Evolutionary conservation across 352 stramenopile species (phyloP).

Genomic region (Globisporangium uncinulatum): DNA sequence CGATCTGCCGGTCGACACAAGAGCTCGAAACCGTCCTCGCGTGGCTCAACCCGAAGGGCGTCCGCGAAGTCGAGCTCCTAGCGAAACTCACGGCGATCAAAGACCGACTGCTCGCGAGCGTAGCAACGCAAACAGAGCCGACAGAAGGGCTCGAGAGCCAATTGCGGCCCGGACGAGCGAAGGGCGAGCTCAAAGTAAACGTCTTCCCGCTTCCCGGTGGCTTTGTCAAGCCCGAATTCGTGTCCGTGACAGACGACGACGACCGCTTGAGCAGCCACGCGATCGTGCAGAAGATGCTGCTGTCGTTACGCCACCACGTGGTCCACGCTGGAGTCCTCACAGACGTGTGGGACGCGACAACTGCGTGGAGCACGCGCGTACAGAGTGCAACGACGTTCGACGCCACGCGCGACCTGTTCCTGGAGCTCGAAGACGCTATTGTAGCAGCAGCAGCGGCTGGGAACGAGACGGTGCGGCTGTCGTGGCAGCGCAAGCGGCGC

Average conservation of each 20-base stretch:
- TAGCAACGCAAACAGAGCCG: slow-evolving; percentile 3
- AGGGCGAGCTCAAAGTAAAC: slow-evolving; percentile 39
- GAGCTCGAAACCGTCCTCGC: slow-evolving; percentile 42
- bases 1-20: slow-evolving; percentile 31
- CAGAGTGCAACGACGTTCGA: slow-evolving; percentile 25
- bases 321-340: slow-evolving; percentile 43
- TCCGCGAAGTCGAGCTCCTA: slow-evolving; percentile 58
- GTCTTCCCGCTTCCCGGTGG: slow-evolving; percentile 67
- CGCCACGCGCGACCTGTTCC: slow-evolving; percentile 37
- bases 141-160: slow-evolving; percentile 15
- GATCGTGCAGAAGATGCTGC: slow-evolving; percentile 56
- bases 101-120: slow-evolving; percentile 22
- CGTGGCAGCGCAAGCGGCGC: slow-evolving; percentile 72
- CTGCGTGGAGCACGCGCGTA: slow-evolving; percentile 39
- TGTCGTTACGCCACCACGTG: slow-evolving; percentile 54
- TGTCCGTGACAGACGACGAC: slow-evolving; percentile 32
- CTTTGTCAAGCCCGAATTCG: slow-evolving; percentile 33
- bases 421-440: slow-evolving; percentile 52
- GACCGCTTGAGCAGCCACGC: slow-evolving; percentile 36
- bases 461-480: slow-evolving; percentile 30
- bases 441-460: slow-evolving; percentile 16
- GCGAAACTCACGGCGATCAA: slow-evolving; percentile 48
- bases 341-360: slow-evolving; percentile 35
- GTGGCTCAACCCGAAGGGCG: slow-evolving; percentile 76
- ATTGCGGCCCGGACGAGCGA: slow-evolving; percentile 20